Conservation (phyloP, 2,329 filamentous ascomycete genomes). For the Sordariomycetes sp. region DNA sequence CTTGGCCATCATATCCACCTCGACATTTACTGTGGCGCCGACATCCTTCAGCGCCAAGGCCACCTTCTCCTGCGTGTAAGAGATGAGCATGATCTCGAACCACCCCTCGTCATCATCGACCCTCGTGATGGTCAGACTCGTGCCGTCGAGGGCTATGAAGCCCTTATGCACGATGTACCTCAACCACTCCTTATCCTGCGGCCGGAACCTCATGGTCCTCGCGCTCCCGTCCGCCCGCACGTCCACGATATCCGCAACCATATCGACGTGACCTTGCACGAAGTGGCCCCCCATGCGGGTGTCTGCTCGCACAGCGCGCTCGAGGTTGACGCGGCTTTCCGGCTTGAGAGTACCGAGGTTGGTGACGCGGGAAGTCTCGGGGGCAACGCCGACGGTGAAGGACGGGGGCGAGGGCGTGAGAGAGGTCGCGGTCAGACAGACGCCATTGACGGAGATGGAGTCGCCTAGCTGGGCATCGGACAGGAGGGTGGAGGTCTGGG, state of each 20-base stretch:
- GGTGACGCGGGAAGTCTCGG: constrained; percentile 90
- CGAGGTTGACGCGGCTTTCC: constrained; percentile 72
- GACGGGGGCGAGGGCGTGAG: constrained; percentile 27
- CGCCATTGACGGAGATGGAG: constrained; percentile 91
- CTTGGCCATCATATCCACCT: constrained; percentile 82
- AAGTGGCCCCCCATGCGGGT: constrained; percentile 98
- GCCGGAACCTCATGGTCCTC: constrained; percentile 72
- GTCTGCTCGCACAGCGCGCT: constrained; percentile 80
- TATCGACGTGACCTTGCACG: constrained; percentile 95
- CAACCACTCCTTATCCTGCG: constrained; percentile 58
- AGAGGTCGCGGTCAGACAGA: constrained; percentile 78
- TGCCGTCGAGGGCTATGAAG: constrained; percentile 87
- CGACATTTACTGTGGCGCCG: constrained; percentile 80
- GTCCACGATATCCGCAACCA: constrained; percentile 63
- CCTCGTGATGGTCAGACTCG: constrained; percentile 82
- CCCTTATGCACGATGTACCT: constrained; percentile 94
- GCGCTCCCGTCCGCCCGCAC: constrained; percentile 81
- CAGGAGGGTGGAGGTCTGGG: constrained; percentile 60
- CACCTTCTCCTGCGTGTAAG: constrained; percentile 90
- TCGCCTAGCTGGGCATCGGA: constrained; percentile 78
- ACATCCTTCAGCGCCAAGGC: constrained; percentile 68
- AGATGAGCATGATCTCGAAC: constrained; percentile 96
- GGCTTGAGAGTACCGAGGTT: constrained; percentile 70
- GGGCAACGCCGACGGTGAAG: constrained; percentile 91
- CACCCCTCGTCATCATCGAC: constrained; percentile 72